Base-by-base conservation (phyloP, 805 yeast species). In the Candida easanensis region DNA sequence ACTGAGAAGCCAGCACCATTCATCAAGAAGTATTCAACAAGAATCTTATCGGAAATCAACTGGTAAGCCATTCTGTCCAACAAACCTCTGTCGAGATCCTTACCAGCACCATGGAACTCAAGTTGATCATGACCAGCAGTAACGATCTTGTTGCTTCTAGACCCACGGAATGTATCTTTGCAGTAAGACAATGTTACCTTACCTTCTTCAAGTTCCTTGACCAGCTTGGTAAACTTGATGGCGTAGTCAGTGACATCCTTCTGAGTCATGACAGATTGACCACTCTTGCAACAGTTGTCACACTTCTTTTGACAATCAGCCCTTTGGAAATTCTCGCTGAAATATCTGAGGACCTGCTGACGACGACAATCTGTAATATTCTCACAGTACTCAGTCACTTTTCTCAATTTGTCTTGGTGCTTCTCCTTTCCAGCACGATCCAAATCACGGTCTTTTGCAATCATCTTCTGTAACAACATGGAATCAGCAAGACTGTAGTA, bases 301-400 rank as follows among this genome's bases (percentile, higher is more conserved):
- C 99, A 93, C 49, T 79, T 75, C 46, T 78, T 77, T 13, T 68
- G 62, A 60, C 99, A 93, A 15, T 73, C 66, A 18, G 62, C 66
- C 9, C 84, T 71, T 47, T 86, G 78, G 58, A 91, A 90, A 5
- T 66, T 67, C 60, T 93, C 99, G 63, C 88, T 87, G 66, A 93
- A 93, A 58, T 90, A 93, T 39, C 87, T 91, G 39, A 93, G 69
- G 3, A 93, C 96, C 53, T 89, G 90, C 54, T 81, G 78, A 49
- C 98, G 74, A 42, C 99, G 77, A 61, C 99, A 93, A 61, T 90
- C 97, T 4, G 90, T 81, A 10, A 75, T 73, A 61, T 93, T 91
- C 49, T 90, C 97, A 65, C 98, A 91, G 60, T 88, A 93, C 58
- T 84, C 90, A 51, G 87, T 79, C 13, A 93, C 97, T 51, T 88